Evolutionary conservation across 2,329 filamentous ascomycete genomes (phyloP).

Genomic region (Whalleya microplaca): DNA sequence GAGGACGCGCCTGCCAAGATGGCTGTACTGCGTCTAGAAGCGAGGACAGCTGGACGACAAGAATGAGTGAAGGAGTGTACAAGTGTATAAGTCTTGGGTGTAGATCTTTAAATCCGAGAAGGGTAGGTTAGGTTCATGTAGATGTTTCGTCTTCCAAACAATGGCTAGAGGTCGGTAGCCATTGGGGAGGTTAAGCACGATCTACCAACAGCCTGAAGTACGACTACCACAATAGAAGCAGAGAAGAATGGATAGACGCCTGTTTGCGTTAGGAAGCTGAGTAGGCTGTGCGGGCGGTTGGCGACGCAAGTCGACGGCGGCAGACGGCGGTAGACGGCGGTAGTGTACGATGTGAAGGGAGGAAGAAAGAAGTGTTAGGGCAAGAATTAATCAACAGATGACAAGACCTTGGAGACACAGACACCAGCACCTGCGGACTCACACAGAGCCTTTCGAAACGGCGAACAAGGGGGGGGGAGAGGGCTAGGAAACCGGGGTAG

Average conservation of each 20-base stretch:
- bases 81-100: conserved; percentile 21
- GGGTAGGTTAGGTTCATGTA: conserved; percentile 16
- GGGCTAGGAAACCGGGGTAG: conserved; percentile 19
- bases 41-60: conserved; percentile 19
- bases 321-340: conserved; percentile 28
- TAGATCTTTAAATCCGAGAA: conserved; percentile 30
- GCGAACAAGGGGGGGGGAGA: conserved; percentile 28
- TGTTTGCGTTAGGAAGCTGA: conserved; percentile 13
- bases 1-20: not conserved
- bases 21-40: not conserved
- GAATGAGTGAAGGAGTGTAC: conserved; percentile 23
- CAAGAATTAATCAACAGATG: conserved; percentile 23
- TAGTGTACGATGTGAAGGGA: conserved; percentile 29
- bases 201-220: conserved; percentile 21
- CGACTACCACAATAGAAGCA: conserved; percentile 26
- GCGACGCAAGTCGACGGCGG: conserved; percentile 29
- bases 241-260: conserved; percentile 24
- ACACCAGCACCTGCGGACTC: conserved; percentile 27
- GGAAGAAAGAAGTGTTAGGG: conserved; percentile 22
- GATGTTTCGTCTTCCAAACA: conserved; percentile 20
- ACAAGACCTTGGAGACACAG: conserved; percentile 19
- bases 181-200: conserved; percentile 28
- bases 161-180: conserved; percentile 33
- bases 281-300: conserved; percentile 26
- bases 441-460: conserved; percentile 23